Conservation (phyloP, 768 basidiomycete genomes). For the Rhizopogon rudus region DNA sequence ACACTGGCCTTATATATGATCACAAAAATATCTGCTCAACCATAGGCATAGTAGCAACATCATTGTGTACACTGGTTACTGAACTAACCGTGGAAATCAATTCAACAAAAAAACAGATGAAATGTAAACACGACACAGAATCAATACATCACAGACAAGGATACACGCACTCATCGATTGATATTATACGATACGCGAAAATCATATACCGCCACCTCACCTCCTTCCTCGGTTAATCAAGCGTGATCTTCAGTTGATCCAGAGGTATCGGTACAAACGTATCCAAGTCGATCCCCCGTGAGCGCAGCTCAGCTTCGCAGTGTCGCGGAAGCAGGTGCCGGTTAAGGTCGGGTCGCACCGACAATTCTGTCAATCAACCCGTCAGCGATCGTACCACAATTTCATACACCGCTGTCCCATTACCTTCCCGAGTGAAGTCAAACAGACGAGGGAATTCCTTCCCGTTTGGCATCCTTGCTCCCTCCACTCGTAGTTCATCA, state of each 20-base stretch:
- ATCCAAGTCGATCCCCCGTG: conserved; percentile 81
- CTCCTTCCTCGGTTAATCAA: conserved; percentile 59
- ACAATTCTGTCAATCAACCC: conserved; percentile 63
- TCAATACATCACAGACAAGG: conserved; percentile 21
- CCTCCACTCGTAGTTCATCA: conserved; percentile 88
- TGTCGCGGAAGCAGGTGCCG: conserved; percentile 86
- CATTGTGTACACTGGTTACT: conserved; percentile 8
- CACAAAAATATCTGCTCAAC: conserved; percentile 2
- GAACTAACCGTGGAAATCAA: conserved; percentile 3
- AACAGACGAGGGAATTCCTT: conserved; percentile 94
- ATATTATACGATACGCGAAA: conserved; percentile 32
- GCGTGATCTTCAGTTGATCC: conserved; percentile 89
- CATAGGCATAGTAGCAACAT: conserved; percentile 8
- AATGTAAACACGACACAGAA: conserved; percentile 6
- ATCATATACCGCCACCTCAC: conserved; percentile 21
- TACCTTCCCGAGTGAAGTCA: conserved; percentile 94
- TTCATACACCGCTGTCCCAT: conserved; percentile 25
- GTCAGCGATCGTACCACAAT: neutral
- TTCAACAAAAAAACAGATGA: conserved; percentile 5
- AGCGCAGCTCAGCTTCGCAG: conserved; percentile 85
- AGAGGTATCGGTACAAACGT: conserved; percentile 96
- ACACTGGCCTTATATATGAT: neutral
- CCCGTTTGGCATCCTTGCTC: conserved; percentile 93
- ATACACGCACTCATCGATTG: conserved; percentile 18
- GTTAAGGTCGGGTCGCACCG: conserved; percentile 92